Evolutionary conservation across 306 rosid species (phyloP), one percentile per base, ranked within the genome.

Genomic region (Vigna radiata): DNA sequence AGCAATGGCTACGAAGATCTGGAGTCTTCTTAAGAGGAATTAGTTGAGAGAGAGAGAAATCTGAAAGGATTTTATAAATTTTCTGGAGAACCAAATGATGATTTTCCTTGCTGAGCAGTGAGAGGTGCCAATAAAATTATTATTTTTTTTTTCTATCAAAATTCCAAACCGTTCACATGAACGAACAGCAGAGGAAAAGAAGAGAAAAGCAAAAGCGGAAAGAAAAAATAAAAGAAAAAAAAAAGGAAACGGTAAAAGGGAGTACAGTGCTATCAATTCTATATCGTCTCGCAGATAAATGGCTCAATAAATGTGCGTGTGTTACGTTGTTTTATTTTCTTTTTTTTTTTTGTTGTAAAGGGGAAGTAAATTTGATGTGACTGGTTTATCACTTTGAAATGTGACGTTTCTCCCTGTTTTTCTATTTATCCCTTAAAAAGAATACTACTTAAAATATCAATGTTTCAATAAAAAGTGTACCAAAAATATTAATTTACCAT

Each of bases 1-100:
- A 76, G 78, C 81, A 87, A 65, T 74, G 68, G 79, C 5, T 61
- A 63, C 53, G 63, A 68, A 83, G 90, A 89, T 89, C 88, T 75
- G 71, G 53, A 75, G 67, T 48, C 77, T 53, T 78, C 9, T 27
- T 10, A 33, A 31, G 63, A 66, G 54, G 7, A 36, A 37, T 8
- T 43, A 33, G 56, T 16, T 17, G 6, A 15, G 6, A 33, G 27
- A 76, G 58, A 44, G 7, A 74, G 33, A 61, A 43, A 53, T 54
- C 4, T 12, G 27, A 14, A 17, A 31, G 21, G 68, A 18, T 48
- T 80, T 9, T 41, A 29, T 56, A 75, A 48, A 6, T 58, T 14
- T 54, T 70, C 18, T 39, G 56, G 44, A 66, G 8, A 67, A 82
- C 25, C 14, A 81, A 72, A 81, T 29, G 80, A 59, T 37, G 78